phyloP scores from a whole-genome alignment of 2,329 filamentous ascomycete genomes.

The Diaporthe amygdali region DNA sequence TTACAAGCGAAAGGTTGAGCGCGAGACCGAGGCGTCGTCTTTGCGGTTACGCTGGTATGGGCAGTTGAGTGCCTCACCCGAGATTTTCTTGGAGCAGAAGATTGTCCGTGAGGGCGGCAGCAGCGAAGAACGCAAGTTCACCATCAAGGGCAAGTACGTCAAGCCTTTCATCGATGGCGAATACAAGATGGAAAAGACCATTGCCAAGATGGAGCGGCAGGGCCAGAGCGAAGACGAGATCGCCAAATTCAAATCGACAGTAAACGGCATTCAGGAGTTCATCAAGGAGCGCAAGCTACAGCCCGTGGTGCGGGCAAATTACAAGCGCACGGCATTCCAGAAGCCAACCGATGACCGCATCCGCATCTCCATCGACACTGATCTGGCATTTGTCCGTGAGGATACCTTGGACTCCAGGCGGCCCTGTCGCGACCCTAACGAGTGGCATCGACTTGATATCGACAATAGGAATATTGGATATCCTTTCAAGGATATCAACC shows the following conservation, averaged over 20 bases:
- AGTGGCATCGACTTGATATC: constrained; percentile 93
- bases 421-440: constrained; percentile 85
- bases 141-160: constrained; percentile 94
- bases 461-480: constrained; percentile 83
- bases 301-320: constrained; percentile 89
- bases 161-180: constrained; percentile 84
- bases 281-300: constrained; percentile 78
- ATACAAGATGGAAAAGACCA: constrained; percentile 89
- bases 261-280: constrained; percentile 79
- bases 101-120: constrained; percentile 76
- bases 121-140: constrained; percentile 80
- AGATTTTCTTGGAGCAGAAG: constrained; percentile 90
- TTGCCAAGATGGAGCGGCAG: constrained; percentile 84
- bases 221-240: constrained; percentile 71
- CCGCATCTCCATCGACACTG: constrained; percentile 90
- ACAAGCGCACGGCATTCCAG: constrained; percentile 93
- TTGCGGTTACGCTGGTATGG: constrained; percentile 92
- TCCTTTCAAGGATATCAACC: constrained; percentile 85
- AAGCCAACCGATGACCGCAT: constrained; percentile 91
- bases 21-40: constrained; percentile 77
- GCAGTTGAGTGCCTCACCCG: constrained; percentile 76
- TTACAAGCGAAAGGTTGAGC: constrained; percentile 84
- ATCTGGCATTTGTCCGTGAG: constrained; percentile 84
- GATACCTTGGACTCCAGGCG: constrained; percentile 78
- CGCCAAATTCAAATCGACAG: constrained; percentile 72